Percentiles rank a stretch among this genome's conserved stretches.
These are phyloP conservation scores for Globomyces sp. DNA, from an alignment of 371 early-diverging fungal genomes.

Conservation along the genomic window DNA sequence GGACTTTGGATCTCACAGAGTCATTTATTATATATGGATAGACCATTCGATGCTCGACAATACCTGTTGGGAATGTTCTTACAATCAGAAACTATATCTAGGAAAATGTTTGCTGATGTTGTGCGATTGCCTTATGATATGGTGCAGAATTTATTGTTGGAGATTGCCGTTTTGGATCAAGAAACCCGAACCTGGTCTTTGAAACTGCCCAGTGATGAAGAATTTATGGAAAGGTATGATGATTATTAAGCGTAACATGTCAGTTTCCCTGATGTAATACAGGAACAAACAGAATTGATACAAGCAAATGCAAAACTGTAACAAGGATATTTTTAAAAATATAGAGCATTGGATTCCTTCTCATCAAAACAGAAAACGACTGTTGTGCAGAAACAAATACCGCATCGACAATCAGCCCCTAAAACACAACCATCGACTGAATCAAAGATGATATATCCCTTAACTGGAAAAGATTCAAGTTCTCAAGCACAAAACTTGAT, in stretches of 20 bases:
- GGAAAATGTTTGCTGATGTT: slow-evolving; percentile 31
- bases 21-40: slow-evolving; percentile 40
- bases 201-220: slow-evolving; percentile 32
- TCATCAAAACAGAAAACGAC: neutral
- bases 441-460: too few relatives aligned
- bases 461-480: neutral
- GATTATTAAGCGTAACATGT: too few relatives aligned
- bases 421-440: too few relatives aligned
- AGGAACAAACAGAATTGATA: slow-evolving; percentile 8
- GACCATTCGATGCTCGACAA: slow-evolving; percentile 38
- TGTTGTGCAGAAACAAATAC: neutral
- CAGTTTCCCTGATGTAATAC: slow-evolving; percentile 21
- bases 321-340: neutral
- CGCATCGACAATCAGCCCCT: neutral
- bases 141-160: slow-evolving; percentile 40
- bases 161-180: slow-evolving; percentile 34
- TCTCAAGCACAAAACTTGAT: slow-evolving; percentile 6
- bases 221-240: slow-evolving; percentile 26
- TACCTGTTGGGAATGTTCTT: slow-evolving; percentile 36
- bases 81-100: slow-evolving; percentile 21
- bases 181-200: slow-evolving; percentile 30
- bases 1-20: slow-evolving; percentile 47
- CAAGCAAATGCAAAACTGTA: neutral
- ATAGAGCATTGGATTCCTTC: too few relatives aligned
- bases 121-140: slow-evolving; percentile 34